Evolutionary conservation across 495 filamentous ascomycete genomes (phyloP).

Genomic region (Entonaema liquescens): DNA sequence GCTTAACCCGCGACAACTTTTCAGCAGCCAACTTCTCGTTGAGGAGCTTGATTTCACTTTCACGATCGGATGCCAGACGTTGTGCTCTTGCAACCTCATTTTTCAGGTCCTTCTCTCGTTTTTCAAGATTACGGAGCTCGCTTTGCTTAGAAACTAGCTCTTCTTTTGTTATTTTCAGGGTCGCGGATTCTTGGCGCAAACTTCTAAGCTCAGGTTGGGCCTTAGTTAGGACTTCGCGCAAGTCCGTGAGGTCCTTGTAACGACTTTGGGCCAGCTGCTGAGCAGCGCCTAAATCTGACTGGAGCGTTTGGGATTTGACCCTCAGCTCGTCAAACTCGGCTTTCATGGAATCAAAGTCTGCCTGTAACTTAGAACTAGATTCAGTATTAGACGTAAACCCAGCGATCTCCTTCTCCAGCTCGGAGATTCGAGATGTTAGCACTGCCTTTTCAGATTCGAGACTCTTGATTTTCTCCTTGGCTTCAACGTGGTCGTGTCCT

Average conservation of each 20-base stretch:
- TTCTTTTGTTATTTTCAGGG: constrained; percentile 74
- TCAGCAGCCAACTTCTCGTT: constrained; percentile 80
- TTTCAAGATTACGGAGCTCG: constrained; percentile 78
- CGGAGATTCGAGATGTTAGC: constrained; percentile 69
- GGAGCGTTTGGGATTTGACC: constrained; percentile 69
- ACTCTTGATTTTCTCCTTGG: constrained; percentile 78
- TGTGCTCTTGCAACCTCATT: constrained; percentile 74
- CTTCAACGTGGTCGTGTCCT: constrained; percentile 82
- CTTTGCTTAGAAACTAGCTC: constrained; percentile 72
- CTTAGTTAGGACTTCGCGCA: constrained; percentile 80
- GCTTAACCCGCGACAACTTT: constrained; percentile 70
- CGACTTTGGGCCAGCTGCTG: constrained; percentile 84
- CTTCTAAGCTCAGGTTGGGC: constrained; percentile 83
- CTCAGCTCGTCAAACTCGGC: constrained; percentile 80
- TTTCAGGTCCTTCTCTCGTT: constrained; percentile 80
- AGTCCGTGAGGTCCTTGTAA: constrained; percentile 86
- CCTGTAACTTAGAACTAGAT: constrained; percentile 60
- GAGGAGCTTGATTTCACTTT: constrained; percentile 77
- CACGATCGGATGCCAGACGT: constrained; percentile 73
- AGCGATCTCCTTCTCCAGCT: constrained; percentile 70
- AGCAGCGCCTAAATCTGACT: constrained; percentile 86
- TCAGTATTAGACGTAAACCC: constrained; percentile 47
- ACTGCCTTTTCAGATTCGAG: constrained; percentile 54
- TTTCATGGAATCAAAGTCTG: constrained; percentile 67
- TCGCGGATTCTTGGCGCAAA: constrained; percentile 76